A percentile compares a stretch with the other conserved stretches of the same genome.
Evolutionary conservation across 139 green algal genomes (phyloP).

Genomic region (Edaphochlamys debaryana): DNA sequence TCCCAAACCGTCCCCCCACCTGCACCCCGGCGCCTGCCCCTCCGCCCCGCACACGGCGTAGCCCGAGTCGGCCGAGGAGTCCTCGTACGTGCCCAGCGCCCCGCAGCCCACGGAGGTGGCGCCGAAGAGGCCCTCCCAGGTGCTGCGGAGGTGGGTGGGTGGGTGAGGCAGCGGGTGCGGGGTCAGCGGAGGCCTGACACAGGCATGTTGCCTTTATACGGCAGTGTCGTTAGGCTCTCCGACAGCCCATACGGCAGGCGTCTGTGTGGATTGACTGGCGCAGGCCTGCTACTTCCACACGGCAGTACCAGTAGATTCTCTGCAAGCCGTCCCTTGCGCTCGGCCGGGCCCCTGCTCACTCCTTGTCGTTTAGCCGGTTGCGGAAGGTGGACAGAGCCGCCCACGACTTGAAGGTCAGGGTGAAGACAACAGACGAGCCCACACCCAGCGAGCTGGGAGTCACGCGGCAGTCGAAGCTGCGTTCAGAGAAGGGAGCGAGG

Average conservation of each 20-base stretch:
- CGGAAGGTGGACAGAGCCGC: background rate
- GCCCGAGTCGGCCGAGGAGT: background rate
- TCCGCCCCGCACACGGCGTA: background rate
- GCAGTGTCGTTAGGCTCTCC: too few species aligned
- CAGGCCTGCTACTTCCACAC: too few species aligned
- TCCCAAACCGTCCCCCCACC: background rate
- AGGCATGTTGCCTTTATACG: background rate
- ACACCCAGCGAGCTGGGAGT: too few species aligned
- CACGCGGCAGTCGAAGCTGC: too few species aligned
- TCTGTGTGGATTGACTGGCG: too few species aligned
- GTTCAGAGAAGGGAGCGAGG: too few species aligned
- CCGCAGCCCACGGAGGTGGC: conserved; percentile 19
- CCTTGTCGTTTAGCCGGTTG: background rate
- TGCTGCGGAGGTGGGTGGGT: background rate
- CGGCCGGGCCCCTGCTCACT: background rate
- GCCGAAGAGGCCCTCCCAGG: conserved; percentile 13
- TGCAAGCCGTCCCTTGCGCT: too few species aligned
- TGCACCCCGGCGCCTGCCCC: background rate
- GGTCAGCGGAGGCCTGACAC: background rate
- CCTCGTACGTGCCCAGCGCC: background rate
- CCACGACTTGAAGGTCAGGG: too few species aligned
- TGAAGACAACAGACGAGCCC: too few species aligned
- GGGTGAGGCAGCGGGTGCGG: background rate
- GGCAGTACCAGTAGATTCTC: too few species aligned
- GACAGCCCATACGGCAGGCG: background rate